These are phyloP conservation scores for Pythium phragmitis DNA, from an alignment of 352 stramenopile genomes.

Conservation along the genomic window DNA sequence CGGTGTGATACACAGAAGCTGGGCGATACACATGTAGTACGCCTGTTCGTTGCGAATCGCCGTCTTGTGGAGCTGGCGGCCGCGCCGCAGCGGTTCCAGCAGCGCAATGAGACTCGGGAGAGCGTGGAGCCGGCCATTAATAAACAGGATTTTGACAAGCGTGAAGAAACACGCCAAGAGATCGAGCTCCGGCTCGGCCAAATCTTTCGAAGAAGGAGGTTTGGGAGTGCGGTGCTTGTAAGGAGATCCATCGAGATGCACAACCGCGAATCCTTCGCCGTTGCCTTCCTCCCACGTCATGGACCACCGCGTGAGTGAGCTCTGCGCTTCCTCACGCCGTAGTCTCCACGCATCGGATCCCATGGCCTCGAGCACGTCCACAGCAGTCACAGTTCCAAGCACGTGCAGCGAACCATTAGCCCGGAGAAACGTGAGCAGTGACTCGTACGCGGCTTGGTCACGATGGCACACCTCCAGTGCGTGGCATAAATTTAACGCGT, in stretches of 20 bases:
- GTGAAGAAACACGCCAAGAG: conserved; percentile 80
- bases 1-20: conserved; percentile 63
- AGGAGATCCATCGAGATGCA: conserved; percentile 1
- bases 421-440: conserved; percentile 42
- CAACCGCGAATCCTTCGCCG: conserved; percentile 13
- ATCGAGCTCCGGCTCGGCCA: conserved; percentile 60
- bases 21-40: conserved; percentile 87
- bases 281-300: conserved; percentile 15
- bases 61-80: conserved; percentile 71
- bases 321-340: background rate
- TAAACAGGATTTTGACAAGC: conserved; percentile 84
- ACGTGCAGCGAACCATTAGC: conserved; percentile 39
- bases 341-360: conserved; percentile 29
- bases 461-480: conserved; percentile 45
- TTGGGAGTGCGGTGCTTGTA: background rate
- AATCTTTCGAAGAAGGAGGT: background rate
- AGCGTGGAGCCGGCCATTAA: conserved; percentile 48
- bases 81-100: conserved; percentile 65
- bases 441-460: conserved; percentile 45
- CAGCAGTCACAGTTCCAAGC: conserved; percentile 26
- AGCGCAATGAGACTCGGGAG: conserved; percentile 54
- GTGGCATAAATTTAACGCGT: conserved; percentile 70
- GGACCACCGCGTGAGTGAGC: background rate
- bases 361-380: conserved; percentile 36
- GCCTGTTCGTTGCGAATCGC: conserved; percentile 85